These are phyloP conservation scores for Daucus carota DNA, from an alignment of 129 eudicot species.

Conservation along the genomic window DNA sequence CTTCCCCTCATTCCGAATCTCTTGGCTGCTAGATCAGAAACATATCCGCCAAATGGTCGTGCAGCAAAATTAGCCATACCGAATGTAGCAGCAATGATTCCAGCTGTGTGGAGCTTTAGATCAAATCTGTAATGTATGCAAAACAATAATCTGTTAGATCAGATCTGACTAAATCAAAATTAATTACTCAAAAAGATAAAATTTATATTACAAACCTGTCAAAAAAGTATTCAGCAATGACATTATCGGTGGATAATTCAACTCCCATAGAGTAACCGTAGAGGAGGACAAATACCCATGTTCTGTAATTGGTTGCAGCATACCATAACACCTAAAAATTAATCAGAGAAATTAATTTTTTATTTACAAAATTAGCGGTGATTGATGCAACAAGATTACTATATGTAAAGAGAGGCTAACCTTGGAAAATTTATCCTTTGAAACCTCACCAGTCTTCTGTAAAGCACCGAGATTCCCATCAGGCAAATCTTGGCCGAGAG, in stretches of 20 bases:
- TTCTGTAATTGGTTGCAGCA: constrained; percentile 66
- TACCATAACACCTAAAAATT: constrained; percentile 37
- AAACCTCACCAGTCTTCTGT: constrained; percentile 71
- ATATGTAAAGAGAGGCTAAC: constrained; percentile 15
- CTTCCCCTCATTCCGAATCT: constrained; percentile 83
- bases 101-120: constrained; percentile 71
- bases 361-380: too few relatives aligned
- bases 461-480: constrained; percentile 77
- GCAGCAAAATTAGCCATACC: constrained; percentile 88
- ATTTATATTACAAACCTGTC: constrained; percentile 40
- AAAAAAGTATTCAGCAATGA: constrained; percentile 69
- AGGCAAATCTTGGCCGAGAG: constrained; percentile 82
- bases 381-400: too few relatives aligned
- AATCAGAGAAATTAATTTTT: background rate
- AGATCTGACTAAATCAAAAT: background rate
- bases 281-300: constrained; percentile 71
- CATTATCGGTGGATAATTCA: constrained; percentile 56
- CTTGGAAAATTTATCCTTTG: constrained; percentile 62
- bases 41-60: constrained; percentile 72
- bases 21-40: constrained; percentile 51
- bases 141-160: background rate
- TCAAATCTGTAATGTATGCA: background rate
- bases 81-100: constrained; percentile 65
- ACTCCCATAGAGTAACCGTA: constrained; percentile 89
- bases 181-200: background rate